Base-by-base conservation (phyloP, 148 eudicot genomes). In the Polygonum maritimum region DNA sequence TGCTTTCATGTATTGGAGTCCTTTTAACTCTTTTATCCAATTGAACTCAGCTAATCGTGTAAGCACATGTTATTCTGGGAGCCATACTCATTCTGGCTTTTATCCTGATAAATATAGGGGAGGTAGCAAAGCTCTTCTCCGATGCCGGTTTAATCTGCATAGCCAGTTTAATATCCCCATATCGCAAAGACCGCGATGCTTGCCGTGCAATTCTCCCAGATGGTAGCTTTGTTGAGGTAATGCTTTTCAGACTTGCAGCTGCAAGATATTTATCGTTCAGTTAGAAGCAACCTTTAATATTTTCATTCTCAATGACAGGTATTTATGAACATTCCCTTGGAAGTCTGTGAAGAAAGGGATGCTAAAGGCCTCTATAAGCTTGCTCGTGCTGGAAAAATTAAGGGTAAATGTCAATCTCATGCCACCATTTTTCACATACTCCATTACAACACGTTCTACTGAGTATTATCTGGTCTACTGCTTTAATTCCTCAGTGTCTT, bases 311-410 rank as follows among this genome's bases (percentile, higher is more conserved):
- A 69, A 84, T 60, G 26, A 12, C 82, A 94, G 98, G 97, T 94
- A 70, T 94, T 89, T 77, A 84, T 94, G 92, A 88, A 94, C 85
- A 90, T 88, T 81, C 92, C 98, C 74, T 82, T 94, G 48, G 91
- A 88, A 77, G 77, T 94, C 58, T 94, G 98, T 83, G 98, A 94
- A 84, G 84, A 78, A 84, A 85, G 98, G 82, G 98, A 94, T 74
- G 86, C 89, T 48, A 94, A 94, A 91, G 98, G 98, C 44, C 88
- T 94, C 62, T 94, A 94, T 86, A 94, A 94, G 87, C 97, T 91
- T 82, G 98, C 98, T 15, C 90, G 98, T 31, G 94, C 97, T 49
- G 98, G 98, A 77, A 91, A 94, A 80, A 89, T 91, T 74, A 94
- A 89, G 90, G 97, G 97, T 94, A 26, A 58, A 41, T 73, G 39